Percentiles rank a stretch among this genome's conserved stretches.
phyloP scores from a whole-genome alignment of 768 basidiomycete species.

The Suillus placidus region DNA sequence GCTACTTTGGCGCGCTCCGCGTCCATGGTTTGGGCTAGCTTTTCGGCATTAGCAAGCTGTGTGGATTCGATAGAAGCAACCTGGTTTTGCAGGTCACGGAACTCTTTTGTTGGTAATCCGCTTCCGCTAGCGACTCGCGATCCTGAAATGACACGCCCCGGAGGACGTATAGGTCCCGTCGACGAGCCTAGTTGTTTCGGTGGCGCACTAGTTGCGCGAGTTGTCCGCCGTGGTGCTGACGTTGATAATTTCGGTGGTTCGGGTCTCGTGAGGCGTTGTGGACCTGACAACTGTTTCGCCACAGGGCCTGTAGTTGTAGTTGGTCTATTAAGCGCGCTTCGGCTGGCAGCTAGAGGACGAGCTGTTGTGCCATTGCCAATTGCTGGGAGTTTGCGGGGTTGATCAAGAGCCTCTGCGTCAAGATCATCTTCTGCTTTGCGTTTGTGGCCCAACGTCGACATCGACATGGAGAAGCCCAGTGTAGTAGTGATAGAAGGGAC shows the following conservation, averaged over 20 bases:
- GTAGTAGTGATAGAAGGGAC: constrained; percentile 9
- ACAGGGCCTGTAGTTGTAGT: constrained; percentile 13
- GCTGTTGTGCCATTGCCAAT: constrained; percentile 48
- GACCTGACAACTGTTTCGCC: constrained; percentile 25
- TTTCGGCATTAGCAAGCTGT: constrained; percentile 54
- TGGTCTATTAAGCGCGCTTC: constrained; percentile 37
- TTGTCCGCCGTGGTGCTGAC: constrained; percentile 40
- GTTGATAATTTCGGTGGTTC: constrained; percentile 48
- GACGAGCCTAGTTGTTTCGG: constrained; percentile 42
- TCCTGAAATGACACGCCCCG: constrained; percentile 25
- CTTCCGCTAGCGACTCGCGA: constrained; percentile 15
- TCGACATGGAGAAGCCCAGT: constrained; percentile 4
- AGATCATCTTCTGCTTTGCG: constrained; percentile 39
- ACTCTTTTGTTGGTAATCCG: constrained; percentile 44
- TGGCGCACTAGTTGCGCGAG: constrained; percentile 71
- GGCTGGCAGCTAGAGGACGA: constrained; percentile 54
- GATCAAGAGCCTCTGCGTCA: constrained; percentile 53
- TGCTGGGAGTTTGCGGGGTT: constrained; percentile 68
- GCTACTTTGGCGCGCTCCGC: constrained; percentile 67
- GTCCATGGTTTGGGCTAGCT: constrained; percentile 65
- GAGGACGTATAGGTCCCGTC: constrained; percentile 27
- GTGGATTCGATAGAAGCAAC: constrained; percentile 53
- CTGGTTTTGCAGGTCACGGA: constrained; percentile 57
- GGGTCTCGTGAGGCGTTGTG: constrained; percentile 55
- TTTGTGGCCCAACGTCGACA: constrained; percentile 28